Evolutionary conservation across 305 asterid species (phyloP).

Genomic region (Nicotiana rustica): DNA sequence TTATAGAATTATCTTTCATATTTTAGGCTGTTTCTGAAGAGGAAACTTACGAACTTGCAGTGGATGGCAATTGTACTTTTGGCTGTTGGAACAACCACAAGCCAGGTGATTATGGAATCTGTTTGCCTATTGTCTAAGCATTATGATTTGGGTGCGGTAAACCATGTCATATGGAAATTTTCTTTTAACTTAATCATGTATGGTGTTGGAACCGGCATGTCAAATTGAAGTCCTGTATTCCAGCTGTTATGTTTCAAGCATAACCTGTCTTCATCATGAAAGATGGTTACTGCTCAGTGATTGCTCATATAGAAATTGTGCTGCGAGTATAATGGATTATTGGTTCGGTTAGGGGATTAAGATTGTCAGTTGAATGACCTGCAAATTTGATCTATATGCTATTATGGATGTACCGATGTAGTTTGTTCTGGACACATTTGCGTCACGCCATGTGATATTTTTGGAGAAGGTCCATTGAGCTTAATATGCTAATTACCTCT

Average conservation of each 20-base stretch:
- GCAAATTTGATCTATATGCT: neutral
- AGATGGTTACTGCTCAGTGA: neutral
- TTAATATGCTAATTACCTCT: neutral
- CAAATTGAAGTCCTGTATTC: constrained; percentile 11
- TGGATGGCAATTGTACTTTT: constrained; percentile 91
- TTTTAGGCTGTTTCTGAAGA: constrained; percentile 94
- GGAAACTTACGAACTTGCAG: constrained; percentile 96
- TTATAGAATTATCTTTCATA: constrained; percentile 43
- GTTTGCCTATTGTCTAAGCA: constrained; percentile 37
- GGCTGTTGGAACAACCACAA: constrained; percentile 97
- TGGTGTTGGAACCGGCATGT: neutral
- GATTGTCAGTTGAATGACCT: neutral
- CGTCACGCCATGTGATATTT: neutral
- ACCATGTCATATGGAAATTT: neutral
- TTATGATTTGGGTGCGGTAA: neutral
- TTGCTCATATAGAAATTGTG: neutral
- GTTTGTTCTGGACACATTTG: constrained; percentile 24
- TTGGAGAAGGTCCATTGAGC: neutral
- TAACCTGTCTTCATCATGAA: neutral
- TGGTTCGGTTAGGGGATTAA: neutral
- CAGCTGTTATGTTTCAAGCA: neutral
- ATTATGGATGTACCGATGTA: neutral
- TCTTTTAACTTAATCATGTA: neutral
- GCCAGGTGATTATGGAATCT: constrained; percentile 70
- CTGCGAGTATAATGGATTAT: neutral